Conservation (phyloP, 768 basidiomycete genomes). For the Amanita rimosa region DNA sequence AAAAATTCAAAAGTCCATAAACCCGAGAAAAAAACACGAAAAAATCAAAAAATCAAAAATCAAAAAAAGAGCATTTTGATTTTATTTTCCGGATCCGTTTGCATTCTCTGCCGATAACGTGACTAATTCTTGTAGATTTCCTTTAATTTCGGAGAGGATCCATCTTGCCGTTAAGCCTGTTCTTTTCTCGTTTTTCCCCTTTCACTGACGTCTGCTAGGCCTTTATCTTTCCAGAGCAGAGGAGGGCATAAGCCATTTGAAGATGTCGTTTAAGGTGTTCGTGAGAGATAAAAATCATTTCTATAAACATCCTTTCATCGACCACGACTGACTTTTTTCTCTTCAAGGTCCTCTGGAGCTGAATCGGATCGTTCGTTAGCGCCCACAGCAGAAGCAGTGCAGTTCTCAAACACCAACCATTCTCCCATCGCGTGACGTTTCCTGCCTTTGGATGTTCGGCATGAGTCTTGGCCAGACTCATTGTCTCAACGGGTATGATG, state of each 20-base stretch:
- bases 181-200: background rate
- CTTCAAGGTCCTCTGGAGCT: too few species aligned
- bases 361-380: too few species aligned
- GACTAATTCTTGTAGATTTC: background rate
- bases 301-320: too few species aligned
- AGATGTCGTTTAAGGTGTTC: too few species aligned
- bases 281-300: too few species aligned
- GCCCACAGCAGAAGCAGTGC: too few species aligned
- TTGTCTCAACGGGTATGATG: background rate
- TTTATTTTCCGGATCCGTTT: background rate
- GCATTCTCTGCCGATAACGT: background rate
- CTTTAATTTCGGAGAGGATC: background rate
- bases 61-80: background rate
- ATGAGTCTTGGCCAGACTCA: background rate
- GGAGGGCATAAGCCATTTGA: too few species aligned
- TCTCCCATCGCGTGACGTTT: background rate
- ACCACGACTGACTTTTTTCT: too few species aligned
- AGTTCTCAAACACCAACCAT: background rate
- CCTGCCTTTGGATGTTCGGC: background rate
- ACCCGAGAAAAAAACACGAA: background rate
- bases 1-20: background rate
- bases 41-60: background rate
- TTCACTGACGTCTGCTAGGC: background rate
- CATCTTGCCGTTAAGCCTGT: background rate
- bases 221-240: background rate